phyloP scores from a whole-genome alignment of 2,329 filamentous ascomycete genomes.

The Apiospora marii region DNA sequence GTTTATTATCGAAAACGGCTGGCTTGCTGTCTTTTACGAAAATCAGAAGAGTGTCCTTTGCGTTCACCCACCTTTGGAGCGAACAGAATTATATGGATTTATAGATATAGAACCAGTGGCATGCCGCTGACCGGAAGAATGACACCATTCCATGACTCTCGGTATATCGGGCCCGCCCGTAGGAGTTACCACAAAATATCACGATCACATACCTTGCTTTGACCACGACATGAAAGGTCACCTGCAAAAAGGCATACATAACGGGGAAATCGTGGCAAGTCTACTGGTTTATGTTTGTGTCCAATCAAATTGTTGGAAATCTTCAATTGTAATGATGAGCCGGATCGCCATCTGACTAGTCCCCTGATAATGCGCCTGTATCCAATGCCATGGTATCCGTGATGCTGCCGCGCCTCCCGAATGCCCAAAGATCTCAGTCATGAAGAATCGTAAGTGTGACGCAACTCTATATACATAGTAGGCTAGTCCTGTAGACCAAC shows the following conservation, averaged over 20 bases:
- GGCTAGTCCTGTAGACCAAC: constrained; percentile 2
- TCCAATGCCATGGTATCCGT: constrained; percentile 28
- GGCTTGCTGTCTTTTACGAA: neutral
- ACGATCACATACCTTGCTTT: neutral
- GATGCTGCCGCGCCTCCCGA: constrained; percentile 24
- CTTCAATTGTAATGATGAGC: constrained; percentile 26
- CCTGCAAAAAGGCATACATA: neutral
- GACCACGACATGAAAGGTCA: neutral
- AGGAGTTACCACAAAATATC: neutral
- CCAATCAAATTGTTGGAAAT: constrained; percentile 21
- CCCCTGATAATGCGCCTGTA: constrained; percentile 15
- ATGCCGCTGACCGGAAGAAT: neutral
- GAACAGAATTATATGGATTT: neutral
- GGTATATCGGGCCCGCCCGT: neutral
- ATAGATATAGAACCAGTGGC: neutral
- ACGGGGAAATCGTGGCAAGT: neutral
- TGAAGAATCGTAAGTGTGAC: constrained; percentile 23
- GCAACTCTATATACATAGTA: constrained; percentile 23
- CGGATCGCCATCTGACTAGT: constrained; percentile 29
- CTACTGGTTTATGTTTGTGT: neutral
- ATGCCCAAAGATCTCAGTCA: constrained; percentile 21
- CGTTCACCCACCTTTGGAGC: neutral
- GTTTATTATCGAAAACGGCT: neutral
- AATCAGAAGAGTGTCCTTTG: neutral
- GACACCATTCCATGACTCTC: neutral